Conservation (phyloP, 2,329 filamentous ascomycete genomes). For the Sporothrix brunneoviolacea region DNA sequence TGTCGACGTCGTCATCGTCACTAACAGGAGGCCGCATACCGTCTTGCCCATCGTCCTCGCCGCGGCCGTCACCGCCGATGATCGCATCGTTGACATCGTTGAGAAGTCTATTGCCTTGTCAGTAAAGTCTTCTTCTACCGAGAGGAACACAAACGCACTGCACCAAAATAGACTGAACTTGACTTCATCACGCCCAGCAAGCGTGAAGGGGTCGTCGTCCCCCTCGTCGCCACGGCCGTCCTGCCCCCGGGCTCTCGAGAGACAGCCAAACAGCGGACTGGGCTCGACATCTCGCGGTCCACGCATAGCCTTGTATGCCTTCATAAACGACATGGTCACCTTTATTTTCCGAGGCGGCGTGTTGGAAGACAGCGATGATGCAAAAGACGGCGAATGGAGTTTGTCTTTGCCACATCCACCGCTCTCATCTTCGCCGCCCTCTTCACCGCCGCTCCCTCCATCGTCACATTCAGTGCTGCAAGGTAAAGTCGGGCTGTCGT, state of each 20-base stretch:
- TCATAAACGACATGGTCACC: constrained; percentile 19
- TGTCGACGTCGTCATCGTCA: neutral
- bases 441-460: neutral
- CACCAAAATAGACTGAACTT: constrained; percentile 7
- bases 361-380: neutral
- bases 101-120: constrained; percentile 7
- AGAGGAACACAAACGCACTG: neutral
- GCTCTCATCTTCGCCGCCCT: neutral
- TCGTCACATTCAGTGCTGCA: too few relatives aligned
- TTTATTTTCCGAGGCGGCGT: constrained; percentile 4
- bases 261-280: constrained; percentile 23
- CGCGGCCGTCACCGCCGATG: neutral
- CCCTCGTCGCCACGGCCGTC: constrained; percentile 7
- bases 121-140: too few relatives aligned
- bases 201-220: neutral
- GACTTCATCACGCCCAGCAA: constrained; percentile 7
- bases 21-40: neutral
- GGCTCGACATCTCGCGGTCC: constrained; percentile 21
- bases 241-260: constrained; percentile 5
- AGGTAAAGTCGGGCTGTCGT: too few relatives aligned
- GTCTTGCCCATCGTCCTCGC: neutral
- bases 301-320: constrained; percentile 30
- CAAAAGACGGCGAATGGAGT: neutral
- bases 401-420: neutral
- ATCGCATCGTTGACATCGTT: constrained; percentile 9